phyloP scores from a whole-genome alignment of 495 filamentous ascomycete genomes.

The Haplographium delicatum region DNA sequence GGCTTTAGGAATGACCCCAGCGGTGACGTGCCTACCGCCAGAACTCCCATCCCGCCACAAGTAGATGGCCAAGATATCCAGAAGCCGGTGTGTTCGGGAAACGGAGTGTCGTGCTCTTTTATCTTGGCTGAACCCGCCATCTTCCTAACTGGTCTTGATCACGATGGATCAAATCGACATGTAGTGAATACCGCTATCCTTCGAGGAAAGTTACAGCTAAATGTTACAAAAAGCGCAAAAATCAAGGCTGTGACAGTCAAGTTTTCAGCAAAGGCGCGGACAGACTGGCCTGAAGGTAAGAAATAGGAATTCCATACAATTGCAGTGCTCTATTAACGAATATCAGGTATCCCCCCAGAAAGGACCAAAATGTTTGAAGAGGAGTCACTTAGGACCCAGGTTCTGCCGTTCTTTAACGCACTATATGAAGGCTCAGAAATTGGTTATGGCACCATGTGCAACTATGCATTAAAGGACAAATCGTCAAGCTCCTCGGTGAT shows the following conservation, averaged over 20 bases:
- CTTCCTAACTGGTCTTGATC: constrained; percentile 88
- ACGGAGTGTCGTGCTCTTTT: constrained; percentile 66
- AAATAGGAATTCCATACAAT: background rate
- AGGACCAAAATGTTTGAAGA: constrained; percentile 81
- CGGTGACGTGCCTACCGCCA: constrained; percentile 13
- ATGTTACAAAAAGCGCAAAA: constrained; percentile 84
- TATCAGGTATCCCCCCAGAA: constrained; percentile 75
- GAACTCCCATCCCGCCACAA: constrained; percentile 27
- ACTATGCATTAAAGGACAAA: constrained; percentile 34
- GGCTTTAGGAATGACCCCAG: constrained; percentile 23
- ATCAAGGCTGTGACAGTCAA: constrained; percentile 89
- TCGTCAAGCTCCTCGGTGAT: constrained; percentile 20
- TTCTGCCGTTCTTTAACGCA: constrained; percentile 79
- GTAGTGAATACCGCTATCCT: constrained; percentile 58
- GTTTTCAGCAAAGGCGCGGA: constrained; percentile 79
- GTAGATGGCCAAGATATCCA: constrained; percentile 33
- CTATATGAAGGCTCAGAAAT: constrained; percentile 47
- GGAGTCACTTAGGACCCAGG: constrained; percentile 69
- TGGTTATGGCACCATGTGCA: constrained; percentile 55
- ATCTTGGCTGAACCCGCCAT: constrained; percentile 83
- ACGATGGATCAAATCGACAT: constrained; percentile 35
- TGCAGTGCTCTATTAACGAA: constrained; percentile 8
- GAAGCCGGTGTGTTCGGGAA: constrained; percentile 69
- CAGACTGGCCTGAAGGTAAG: constrained; percentile 92
- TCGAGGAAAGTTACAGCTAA: constrained; percentile 75